Conservation (phyloP, 148 eudicot species). For the Polygonum aviculare region DNA sequence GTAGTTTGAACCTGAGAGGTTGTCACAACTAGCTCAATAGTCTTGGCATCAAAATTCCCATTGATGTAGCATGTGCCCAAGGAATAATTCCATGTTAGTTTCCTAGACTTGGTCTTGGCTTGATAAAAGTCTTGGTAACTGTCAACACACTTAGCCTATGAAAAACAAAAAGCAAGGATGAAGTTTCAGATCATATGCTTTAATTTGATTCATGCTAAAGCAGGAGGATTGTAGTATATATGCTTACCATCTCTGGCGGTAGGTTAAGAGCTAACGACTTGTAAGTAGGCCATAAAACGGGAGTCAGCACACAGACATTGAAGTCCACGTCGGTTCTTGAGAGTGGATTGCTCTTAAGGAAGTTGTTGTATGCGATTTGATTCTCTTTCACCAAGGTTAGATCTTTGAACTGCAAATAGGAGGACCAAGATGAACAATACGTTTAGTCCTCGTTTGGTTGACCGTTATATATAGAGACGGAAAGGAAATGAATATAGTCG, state of each 20-base stretch:
- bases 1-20: slow-evolving; percentile 28
- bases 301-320: not conserved
- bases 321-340: slow-evolving; percentile 47
- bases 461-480: too few relatives aligned
- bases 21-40: slow-evolving; percentile 32
- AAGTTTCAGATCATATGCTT: not conserved
- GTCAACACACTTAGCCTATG: slow-evolving; percentile 70
- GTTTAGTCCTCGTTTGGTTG: not conserved
- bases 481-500: not conserved
- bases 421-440: not conserved
- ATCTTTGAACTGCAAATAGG: slow-evolving; percentile 57
- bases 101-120: slow-evolving; percentile 73
- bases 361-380: slow-evolving; percentile 61
- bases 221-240: too few relatives aligned
- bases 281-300: slow-evolving; percentile 55
- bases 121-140: slow-evolving; percentile 72
- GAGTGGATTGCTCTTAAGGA: slow-evolving; percentile 37
- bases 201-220: too few relatives aligned
- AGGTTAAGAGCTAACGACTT: slow-evolving; percentile 77
- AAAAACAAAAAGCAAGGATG: not conserved
- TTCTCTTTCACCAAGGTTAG: slow-evolving; percentile 68
- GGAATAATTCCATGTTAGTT: slow-evolving; percentile 72
- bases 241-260: slow-evolving; percentile 66
- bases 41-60: slow-evolving; percentile 30
- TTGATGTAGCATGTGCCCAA: slow-evolving; percentile 33